Base-by-base conservation (phyloP, 1,139 yeast genomes). In the Taphrina sp. region DNA sequence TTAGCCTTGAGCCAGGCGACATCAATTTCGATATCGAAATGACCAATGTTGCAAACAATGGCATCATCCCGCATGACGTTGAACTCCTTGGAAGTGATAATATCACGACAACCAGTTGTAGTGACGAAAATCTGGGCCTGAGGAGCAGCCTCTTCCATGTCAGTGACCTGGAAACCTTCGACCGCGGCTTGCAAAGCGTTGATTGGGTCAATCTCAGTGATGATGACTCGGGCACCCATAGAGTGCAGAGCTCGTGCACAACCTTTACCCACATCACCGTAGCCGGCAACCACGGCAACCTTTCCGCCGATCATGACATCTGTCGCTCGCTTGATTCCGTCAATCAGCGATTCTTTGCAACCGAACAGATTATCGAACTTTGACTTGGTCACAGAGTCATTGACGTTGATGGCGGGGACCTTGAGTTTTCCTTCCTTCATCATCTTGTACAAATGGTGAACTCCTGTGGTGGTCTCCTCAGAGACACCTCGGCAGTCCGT, bases 381-480 rank as follows among this genome's bases (percentile, higher is more conserved):
- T 74, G 98, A 92, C 81, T 92, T 92, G 79, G 99, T 92, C 71
- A 94, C 98, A 55, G 96, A 85, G 78, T 94, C 98, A 80, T 92
- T 92, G 72, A 92, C 99, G 76, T 92, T 94, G 78, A 92, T 92
- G 75, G 99, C 98, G 73, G 99, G 99, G 58, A 92, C 97, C 84
- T 90, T 92, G 76, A 92, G 84, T 67, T 77, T 76, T 66, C 83
- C 85, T 61, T 92, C 95, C 76, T 79, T 87, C 72, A 92, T 75
- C 95, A 90, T 85, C 81, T 85, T 86, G 90, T 92, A 92, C 72
- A 92, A 82, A 79, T 92, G 96, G 82, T 94, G 98, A 70, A 92
- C 98, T 85, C 99, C 99, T 65, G 99, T 92, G 74, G 99, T 92
- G 77, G 99, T 92, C 81, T 92, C 99, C 82, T 92, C 99, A 65